Evolutionary conservation across 371 early-diverging fungal species (phyloP), one percentile per base, ranked within the genome.

Genomic region (Neoconidiobolus thromboides): DNA sequence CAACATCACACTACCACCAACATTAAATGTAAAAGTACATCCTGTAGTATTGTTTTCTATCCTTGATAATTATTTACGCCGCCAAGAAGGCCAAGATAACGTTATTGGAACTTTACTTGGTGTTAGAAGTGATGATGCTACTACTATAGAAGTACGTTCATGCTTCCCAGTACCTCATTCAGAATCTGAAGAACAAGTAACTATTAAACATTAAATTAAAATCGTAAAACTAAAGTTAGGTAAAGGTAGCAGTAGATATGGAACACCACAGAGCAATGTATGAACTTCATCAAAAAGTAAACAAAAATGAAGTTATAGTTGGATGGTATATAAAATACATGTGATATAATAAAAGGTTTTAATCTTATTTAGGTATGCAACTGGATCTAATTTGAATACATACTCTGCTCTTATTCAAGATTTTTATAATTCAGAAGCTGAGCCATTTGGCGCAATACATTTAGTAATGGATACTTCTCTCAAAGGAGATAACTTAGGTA

Each of bases 21-120:
- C 41, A 9, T 51, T 38, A 7, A 51, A 51, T 51, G 76, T 75
- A 56, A 69, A 75, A 9, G 78, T 87, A 53, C 81, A 80, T 62
- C 96, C 96, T 43, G 80, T 90, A 48, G 91, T 92, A n/a, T 76
- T 91, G 50, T 87, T 95, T 69, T 77, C 89, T 53, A 82, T 92
- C 48, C 78, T 95, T 42, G 93, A 92, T 74, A 93, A 93, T 70
- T 90, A 76, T 66, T 69, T 91, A 62, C 87, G 96, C 55, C 83
- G 89, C 62, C 80, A 85, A 65, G 86, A 86, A 58, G 73, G 75
- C 52, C 86, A 89, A 68, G 75, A 77, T 61, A 76, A 85, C 59
- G 92, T 91, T 26, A 81, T 93, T 61, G 96, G 96, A 61, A 90
- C 90, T 14, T 76, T 95, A 36, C 73, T 95, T 43, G 83, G 91